These are phyloP conservation scores for Apiotrichum domesticum DNA, from an alignment of 1,284 basidiomycete species.

Conservation along the genomic window DNA sequence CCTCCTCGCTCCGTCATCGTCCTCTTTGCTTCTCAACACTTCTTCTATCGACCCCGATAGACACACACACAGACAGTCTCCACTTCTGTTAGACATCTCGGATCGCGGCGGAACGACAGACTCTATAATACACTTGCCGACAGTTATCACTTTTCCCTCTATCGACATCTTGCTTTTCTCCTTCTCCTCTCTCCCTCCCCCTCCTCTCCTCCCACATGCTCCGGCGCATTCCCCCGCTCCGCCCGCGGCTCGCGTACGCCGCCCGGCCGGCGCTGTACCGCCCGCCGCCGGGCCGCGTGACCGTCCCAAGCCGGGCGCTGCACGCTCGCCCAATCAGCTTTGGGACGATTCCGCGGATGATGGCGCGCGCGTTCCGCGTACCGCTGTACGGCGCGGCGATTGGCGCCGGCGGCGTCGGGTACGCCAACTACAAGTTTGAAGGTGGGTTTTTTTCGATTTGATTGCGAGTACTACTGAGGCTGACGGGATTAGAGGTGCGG, in stretches of 20 bases:
- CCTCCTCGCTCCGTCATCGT: no score
- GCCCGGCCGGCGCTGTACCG: background rate
- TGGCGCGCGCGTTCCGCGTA: slow-evolving; percentile 74
- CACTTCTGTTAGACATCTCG: no score
- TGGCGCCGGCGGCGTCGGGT: slow-evolving; percentile 81
- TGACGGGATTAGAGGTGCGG: slow-evolving; percentile 20
- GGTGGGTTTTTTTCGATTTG: slow-evolving; percentile 52
- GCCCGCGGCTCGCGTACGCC: slow-evolving; percentile 1
- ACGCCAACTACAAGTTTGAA: slow-evolving; percentile 90
- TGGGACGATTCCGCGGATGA: slow-evolving; percentile 70
- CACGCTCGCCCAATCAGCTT: slow-evolving; percentile 75
- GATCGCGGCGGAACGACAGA: no score
- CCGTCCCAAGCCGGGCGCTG: slow-evolving; percentile 19
- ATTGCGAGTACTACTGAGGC: background rate
- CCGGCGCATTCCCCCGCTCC: slow-evolving; percentile 14
- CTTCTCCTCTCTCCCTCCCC: no score
- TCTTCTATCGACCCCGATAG: no score
- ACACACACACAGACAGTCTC: no score
- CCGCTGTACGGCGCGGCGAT: slow-evolving; percentile 78
- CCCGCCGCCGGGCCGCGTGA: slow-evolving; percentile 5
- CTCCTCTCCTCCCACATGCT: slow-evolving; percentile 1
- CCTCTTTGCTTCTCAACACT: no score
- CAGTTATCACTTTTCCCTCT: no score
- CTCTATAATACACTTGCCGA: no score
- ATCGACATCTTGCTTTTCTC: no score